Base-by-base conservation (phyloP, 441 rosid species). In the Euphorbia schlechtendalii region DNA sequence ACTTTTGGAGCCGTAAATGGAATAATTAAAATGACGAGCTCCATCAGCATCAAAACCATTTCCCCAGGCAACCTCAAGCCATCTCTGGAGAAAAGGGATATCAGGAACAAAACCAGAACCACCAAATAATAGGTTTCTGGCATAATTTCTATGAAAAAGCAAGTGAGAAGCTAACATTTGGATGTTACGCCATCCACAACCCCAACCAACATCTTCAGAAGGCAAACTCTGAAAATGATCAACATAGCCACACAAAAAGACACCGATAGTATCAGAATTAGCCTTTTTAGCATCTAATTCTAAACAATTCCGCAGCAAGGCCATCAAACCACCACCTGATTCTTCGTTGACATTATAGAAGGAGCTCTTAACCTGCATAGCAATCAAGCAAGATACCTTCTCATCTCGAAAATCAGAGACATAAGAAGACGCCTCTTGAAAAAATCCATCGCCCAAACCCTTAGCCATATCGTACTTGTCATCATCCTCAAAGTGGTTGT, bases 141-240 rank as follows among this genome's bases (percentile, higher is more conserved):
- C 81, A 58, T 88, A 86, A 45, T 63, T 65, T 69, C 89, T 79
- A 59, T 55, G 75, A 43, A 69, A 61, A 64, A 90, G 81, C 80
- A 90, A 80, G 72, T 83, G 82, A 67, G 97, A 90, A 65, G 78
- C 66, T 21, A 86, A 84, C 88, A 90, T 88, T 68, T 90, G 97
- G 46, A 86, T 85, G 75, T 90, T 90, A 55, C 83, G 82, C 92
- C 96, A 88, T 30, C 93, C 97, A 34, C 96, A 90, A 59, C 96
- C 97, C 96, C 96, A 90, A 11, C 93, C 91, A 63, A 62, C 74
- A 71, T 86, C 90, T 59, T 82, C 84, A 3, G 79, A 73, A 22
- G 65, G 69, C 62, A 56, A 5, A 73, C 81, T 74, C 65, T 88
- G 87, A 61, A 78, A 90, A 74, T 90, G 97, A 75, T 88, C 88